Evolutionary conservation across 2,329 filamentous ascomycete genomes (phyloP), one percentile per base, ranked within the genome.

Genomic region (Gaeumannomyces sp.): DNA sequence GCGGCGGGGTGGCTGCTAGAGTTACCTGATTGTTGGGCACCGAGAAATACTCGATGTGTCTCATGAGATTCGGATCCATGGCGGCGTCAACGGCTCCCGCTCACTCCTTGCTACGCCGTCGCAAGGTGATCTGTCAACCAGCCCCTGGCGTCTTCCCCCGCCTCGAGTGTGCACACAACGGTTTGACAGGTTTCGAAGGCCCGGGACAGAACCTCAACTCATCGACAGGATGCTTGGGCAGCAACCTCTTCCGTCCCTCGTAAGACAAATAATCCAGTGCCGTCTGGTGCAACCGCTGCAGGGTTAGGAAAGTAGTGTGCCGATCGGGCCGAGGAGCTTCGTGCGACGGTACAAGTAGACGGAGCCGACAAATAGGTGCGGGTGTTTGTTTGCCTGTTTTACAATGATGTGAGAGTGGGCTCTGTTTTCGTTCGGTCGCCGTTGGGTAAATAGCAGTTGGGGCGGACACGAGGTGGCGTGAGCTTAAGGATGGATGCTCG

Each of bases 41-140:
- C 64, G 75, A 72, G 70, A 78, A 78, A 70, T 75, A 78, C 69
- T 76, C 76, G 66, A 78, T 71, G 59, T 76, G 73, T 71, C 70
- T 75, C 56, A 77, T 70, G 19, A 76, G 71, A 63, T 77, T 73
- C 29, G 73, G 70, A 69, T 78, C 76, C 77, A 78, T 78, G 60
- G 64, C 70, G 65, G 68, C 65, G 65, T 69, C 65, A 67, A 72
- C 74, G 75, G 45, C 45, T 53, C 45, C 45, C 45, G 45, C 45
- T 53, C 45, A 25, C 45, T 11, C 45, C 45, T 45, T 75, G 66
- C 70, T 73, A 68, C 65, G 60, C 28, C 19, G 22, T n/a, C 45
- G 45, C 45, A 6, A 53, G 45, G n/a, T 53, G n/a, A n/a, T 25
- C 45, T 25, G 22, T n/a, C 45, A 53, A n/a, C 45, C 45, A 53